phyloP scores from a whole-genome alignment of 176 grass and related monocot species.

The Eragrostis nindensis region DNA sequence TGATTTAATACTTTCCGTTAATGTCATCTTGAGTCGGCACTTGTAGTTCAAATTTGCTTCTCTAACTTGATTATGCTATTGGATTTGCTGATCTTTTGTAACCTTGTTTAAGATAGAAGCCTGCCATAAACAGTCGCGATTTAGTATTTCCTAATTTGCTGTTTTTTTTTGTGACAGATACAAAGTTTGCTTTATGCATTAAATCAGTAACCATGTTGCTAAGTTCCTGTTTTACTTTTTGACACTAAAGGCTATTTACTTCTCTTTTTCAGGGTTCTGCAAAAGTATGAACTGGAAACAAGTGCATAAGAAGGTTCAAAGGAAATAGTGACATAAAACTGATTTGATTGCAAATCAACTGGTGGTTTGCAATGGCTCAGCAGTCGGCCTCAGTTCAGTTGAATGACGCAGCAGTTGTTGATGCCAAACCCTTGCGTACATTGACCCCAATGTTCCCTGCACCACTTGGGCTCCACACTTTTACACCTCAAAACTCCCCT shows the following conservation, averaged over 20 bases:
- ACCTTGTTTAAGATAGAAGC: not conserved
- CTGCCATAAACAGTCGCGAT: not conserved
- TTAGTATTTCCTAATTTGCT: not conserved
- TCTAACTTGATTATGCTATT: not conserved
- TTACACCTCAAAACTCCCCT: slow-evolving; percentile 59
- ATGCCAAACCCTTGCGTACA: slow-evolving; percentile 80
- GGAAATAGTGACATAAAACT: slow-evolving; percentile 22
- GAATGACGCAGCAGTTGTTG: slow-evolving; percentile 56
- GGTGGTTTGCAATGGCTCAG: slow-evolving; percentile 50
- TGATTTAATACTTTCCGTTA: not conserved
- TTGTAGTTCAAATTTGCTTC: not conserved
- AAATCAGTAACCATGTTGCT: not conserved
- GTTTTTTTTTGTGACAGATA: not conserved
- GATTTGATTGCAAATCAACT: not conserved
- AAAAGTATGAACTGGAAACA: slow-evolving; percentile 28
- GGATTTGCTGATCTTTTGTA: not conserved
- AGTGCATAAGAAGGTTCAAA: slow-evolving; percentile 1
- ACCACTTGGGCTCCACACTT: slow-evolving; percentile 67
- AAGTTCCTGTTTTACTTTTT: slow-evolving; percentile 26
- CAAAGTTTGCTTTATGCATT: not conserved
- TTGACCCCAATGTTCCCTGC: slow-evolving; percentile 90
- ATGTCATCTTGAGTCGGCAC: slow-evolving; percentile 2
- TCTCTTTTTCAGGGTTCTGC: not conserved
- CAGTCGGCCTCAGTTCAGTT: slow-evolving; percentile 27
- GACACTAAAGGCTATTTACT: not conserved